These are phyloP conservation scores for Papiliotrema nemorosa DNA, from an alignment of 1,284 basidiomycete genomes.

Conservation along the genomic window DNA sequence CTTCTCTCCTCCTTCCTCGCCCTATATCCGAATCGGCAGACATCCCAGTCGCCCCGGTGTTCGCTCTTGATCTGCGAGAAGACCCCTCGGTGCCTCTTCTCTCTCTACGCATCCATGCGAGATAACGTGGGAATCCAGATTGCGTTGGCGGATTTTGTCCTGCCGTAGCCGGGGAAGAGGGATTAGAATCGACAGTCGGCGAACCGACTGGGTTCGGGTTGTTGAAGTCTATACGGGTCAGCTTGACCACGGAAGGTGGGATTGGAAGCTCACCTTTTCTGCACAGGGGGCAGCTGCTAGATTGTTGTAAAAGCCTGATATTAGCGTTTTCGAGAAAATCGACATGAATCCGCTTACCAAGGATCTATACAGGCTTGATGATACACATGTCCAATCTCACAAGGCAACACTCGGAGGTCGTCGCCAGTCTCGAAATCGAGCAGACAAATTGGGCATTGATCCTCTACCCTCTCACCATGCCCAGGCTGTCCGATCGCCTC, in stretches of 20 bases:
- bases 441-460: slow-evolving; percentile 90
- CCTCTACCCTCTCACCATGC: slow-evolving; percentile 46
- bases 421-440: slow-evolving; percentile 90
- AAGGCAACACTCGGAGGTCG: slow-evolving; percentile 80
- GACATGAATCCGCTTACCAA: slow-evolving; percentile 43
- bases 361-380: slow-evolving; percentile 59
- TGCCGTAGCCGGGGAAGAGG: slow-evolving; percentile 8
- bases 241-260: not conserved
- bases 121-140: slow-evolving; percentile 39
- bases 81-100: slow-evolving; percentile 10
- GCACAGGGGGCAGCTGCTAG: slow-evolving; percentile 84
- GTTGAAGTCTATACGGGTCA: slow-evolving; percentile 46
- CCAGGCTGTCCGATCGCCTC: not conserved
- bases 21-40: slow-evolving; percentile 14
- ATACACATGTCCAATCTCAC: slow-evolving; percentile 82
- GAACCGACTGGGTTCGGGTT: slow-evolving; percentile 17
- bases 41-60: slow-evolving; percentile 1
- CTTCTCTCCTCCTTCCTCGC: slow-evolving; percentile 28
- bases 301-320: slow-evolving; percentile 74
- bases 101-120: slow-evolving; percentile 43
- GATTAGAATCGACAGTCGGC: slow-evolving; percentile 3
- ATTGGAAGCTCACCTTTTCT: slow-evolving; percentile 63
- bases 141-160: slow-evolving; percentile 18
- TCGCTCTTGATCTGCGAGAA: slow-evolving; percentile 2
- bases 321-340: not conserved